A percentile compares a stretch with the other conserved stretches of the same genome.
Evolutionary conservation across 2,329 filamentous ascomycete species (phyloP).

Genomic region (Magnaporthales sp.): DNA sequence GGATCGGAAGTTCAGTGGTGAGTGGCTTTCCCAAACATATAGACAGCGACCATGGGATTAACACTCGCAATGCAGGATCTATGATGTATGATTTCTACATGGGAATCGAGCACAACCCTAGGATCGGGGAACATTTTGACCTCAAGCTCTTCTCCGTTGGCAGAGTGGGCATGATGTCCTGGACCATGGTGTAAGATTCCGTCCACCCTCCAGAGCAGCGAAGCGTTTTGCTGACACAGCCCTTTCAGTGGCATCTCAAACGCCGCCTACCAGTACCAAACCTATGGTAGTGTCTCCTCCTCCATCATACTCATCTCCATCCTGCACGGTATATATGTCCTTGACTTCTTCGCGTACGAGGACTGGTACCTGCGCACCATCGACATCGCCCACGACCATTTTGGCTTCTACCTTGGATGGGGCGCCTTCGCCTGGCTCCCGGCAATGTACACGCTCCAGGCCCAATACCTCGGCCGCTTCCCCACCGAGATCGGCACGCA

Average conservation of each 20-base stretch:
- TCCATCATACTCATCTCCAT: neutral
- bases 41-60: no score
- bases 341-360: neutral
- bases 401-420: neutral
- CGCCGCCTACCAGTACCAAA: neutral
- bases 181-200: neutral
- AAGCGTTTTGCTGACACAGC: neutral
- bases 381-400: neutral
- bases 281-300: neutral
- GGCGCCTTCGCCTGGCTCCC: neutral
- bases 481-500: neutral
- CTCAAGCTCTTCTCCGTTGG: neutral
- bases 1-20: neutral
- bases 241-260: neutral
- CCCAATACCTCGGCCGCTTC: neutral
- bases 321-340: neutral
- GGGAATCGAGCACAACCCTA: neutral
- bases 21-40: neutral
- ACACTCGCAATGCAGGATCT: no score
- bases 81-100: neutral
- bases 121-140: neutral
- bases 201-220: no score
- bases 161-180: neutral
- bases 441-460: neutral
- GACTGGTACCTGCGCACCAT: neutral